Conservation (phyloP, 805 yeast genomes). For the Saccharomycopsis selenospora region DNA sequence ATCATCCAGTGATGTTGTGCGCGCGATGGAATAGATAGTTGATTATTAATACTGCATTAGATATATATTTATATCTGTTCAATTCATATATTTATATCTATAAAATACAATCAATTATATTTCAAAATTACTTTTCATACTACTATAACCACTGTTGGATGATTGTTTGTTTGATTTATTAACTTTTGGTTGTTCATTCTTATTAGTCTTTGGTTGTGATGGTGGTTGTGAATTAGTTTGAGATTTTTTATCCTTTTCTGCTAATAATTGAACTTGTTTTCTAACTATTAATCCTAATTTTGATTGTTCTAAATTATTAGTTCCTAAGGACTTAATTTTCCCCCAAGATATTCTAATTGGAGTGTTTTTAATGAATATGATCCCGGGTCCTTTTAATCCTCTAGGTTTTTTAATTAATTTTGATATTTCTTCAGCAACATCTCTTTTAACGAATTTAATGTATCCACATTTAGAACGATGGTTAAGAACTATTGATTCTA, state of each 20-base stretch:
- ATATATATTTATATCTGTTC: no score
- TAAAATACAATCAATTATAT: no score
- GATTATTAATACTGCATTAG: no score
- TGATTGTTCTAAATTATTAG: conserved; percentile 36
- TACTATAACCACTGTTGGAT: no score
- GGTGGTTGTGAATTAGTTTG: no score
- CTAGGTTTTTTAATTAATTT: conserved; percentile 21
- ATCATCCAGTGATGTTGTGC: no score
- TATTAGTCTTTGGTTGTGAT: no score
- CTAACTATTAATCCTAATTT: conserved; percentile 44
- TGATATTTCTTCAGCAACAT: conserved; percentile 44
- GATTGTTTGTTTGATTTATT: no score
- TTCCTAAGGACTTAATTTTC: conserved; percentile 36
- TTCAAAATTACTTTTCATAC: no score
- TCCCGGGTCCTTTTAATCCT: conserved; percentile 26
- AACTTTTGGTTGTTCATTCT: no score
- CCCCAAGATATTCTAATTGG: conserved; percentile 56
- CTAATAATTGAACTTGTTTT: conserved; percentile 46
- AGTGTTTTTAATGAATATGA: conserved; percentile 30
- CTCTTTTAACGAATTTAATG: conserved; percentile 43
- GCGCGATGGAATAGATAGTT: no score
- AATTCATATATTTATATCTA: no score
- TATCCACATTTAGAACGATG: conserved; percentile 61
- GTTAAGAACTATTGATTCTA: conserved; percentile 43
- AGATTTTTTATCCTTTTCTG: conserved; percentile 28